These are phyloP conservation scores for Rhizoclosmatium sp. DNA, from an alignment of 192 early-diverging fungal species.

Conservation along the genomic window DNA sequence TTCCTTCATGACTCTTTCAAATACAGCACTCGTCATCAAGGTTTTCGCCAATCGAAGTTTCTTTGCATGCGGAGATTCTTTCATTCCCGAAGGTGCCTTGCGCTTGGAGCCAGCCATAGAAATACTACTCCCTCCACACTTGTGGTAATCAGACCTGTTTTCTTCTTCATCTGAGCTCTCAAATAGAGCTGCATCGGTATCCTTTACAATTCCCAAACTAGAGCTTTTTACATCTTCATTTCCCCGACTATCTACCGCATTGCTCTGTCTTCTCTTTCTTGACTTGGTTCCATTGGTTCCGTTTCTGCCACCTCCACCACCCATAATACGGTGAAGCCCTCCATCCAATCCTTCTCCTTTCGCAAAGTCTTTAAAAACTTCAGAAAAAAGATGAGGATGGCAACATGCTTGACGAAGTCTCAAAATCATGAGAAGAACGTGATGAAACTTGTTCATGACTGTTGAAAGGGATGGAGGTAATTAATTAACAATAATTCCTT, in stretches of 20 bases:
- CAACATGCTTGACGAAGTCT: conserved; percentile 30
- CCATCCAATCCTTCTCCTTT: not conserved
- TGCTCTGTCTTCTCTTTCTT: not conserved
- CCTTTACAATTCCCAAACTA: too few species aligned
- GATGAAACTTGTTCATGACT: conserved; percentile 48
- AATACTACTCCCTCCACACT: too few species aligned
- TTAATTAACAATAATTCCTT: not conserved
- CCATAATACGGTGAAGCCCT: not conserved
- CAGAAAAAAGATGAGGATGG: conserved; percentile 14
- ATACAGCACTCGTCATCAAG: conserved; percentile 5
- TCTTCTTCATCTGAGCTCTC: too few species aligned
- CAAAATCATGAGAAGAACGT: conserved; percentile 40
- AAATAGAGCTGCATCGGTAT: too few species aligned
- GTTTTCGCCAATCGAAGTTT: not conserved
- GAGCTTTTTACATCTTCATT: not conserved
- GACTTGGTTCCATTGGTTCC: not conserved
- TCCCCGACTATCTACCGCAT: not conserved
- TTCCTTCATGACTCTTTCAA: not conserved
- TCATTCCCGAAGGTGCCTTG: too few species aligned
- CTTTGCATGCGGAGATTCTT: not conserved
- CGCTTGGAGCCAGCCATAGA: too few species aligned
- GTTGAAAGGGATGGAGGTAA: not conserved
- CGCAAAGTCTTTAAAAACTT: conserved; percentile 2
- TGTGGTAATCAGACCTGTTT: too few species aligned
- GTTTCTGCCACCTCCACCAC: not conserved